A percentile compares a stretch with the other conserved stretches of the same genome.
Evolutionary conservation across 2,329 filamentous ascomycete genomes (phyloP).

Genomic region (Lachnellula willkommii): DNA sequence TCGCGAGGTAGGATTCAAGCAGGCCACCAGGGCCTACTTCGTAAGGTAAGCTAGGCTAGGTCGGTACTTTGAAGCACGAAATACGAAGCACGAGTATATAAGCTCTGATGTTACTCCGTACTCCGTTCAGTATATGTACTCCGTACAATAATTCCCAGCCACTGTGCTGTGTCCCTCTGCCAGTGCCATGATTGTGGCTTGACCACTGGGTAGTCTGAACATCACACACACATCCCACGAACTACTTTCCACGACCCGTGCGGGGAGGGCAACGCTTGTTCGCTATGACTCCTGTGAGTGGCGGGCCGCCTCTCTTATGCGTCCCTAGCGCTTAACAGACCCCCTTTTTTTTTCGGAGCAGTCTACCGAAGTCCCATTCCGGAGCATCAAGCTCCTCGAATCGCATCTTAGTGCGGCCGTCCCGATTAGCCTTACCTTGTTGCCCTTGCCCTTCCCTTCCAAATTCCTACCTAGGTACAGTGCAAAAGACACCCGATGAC

Average conservation of each 20-base stretch:
- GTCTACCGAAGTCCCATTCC: slow-evolving; percentile 15
- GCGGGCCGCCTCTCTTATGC: slow-evolving; percentile 6
- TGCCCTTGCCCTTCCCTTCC: neutral
- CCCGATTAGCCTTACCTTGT: slow-evolving; percentile 8
- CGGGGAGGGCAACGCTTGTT: neutral
- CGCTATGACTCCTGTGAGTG: neutral
- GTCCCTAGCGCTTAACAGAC: slow-evolving; percentile 12
- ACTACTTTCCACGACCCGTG: neutral
- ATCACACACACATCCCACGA: too few species aligned
- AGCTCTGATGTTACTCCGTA: neutral
- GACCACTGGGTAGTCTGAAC: too few species aligned
- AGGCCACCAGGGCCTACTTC: too few species aligned
- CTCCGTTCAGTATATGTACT: too few species aligned
- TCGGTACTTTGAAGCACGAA: neutral
- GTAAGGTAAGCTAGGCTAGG: too few species aligned
- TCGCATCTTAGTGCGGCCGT: neutral
- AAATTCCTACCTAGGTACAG: neutral
- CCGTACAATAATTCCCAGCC: too few species aligned
- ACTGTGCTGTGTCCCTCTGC: too few species aligned
- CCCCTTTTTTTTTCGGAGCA: slow-evolving; percentile 12
- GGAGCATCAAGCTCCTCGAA: slow-evolving; percentile 10
- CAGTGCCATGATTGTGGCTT: too few species aligned
- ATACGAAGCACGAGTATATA: neutral
- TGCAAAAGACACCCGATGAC: too few species aligned
- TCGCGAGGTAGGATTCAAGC: too few species aligned